These are phyloP conservation scores for Cladosporium sphaerospermum DNA, from an alignment of 2,329 filamentous ascomycete species.

Conservation along the genomic window DNA sequence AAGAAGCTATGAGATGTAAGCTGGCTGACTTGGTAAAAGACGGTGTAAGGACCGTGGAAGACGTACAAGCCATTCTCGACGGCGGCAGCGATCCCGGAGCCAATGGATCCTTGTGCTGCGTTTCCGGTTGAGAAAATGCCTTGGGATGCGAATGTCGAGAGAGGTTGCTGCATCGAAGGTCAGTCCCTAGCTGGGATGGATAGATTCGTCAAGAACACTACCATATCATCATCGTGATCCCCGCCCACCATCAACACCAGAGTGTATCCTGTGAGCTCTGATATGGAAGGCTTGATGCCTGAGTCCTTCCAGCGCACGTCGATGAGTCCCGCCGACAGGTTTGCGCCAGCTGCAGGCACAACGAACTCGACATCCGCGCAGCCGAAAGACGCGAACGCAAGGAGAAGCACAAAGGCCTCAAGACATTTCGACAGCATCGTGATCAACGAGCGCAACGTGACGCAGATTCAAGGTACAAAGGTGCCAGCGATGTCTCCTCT, in stretches of 20 bases:
- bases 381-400: conserved; percentile 34
- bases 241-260: conserved; percentile 57
- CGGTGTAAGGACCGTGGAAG: neutral
- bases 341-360: conserved; percentile 46
- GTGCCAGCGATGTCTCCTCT: too few relatives aligned
- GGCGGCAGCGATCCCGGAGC: conserved; percentile 17
- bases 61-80: conserved; percentile 53
- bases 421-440: too few relatives aligned
- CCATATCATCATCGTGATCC: conserved; percentile 30
- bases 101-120: conserved; percentile 14
- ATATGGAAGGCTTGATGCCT: conserved; percentile 43
- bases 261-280: conserved; percentile 49
- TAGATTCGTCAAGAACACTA: neutral
- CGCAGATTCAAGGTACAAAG: too few relatives aligned
- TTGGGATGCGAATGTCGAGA: neutral
- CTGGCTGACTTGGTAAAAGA: neutral
- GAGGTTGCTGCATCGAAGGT: neutral
- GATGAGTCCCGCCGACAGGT: conserved; percentile 43
- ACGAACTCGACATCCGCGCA: conserved; percentile 51
- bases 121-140: neutral
- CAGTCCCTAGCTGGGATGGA: neutral
- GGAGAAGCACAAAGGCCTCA: neutral
- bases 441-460: too few relatives aligned
- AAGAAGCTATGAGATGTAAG: conserved; percentile 44
- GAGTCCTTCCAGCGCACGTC: conserved; percentile 52